Conservation (phyloP, 1,284 basidiomycete species). For the Singerocomus inundabilis region DNA sequence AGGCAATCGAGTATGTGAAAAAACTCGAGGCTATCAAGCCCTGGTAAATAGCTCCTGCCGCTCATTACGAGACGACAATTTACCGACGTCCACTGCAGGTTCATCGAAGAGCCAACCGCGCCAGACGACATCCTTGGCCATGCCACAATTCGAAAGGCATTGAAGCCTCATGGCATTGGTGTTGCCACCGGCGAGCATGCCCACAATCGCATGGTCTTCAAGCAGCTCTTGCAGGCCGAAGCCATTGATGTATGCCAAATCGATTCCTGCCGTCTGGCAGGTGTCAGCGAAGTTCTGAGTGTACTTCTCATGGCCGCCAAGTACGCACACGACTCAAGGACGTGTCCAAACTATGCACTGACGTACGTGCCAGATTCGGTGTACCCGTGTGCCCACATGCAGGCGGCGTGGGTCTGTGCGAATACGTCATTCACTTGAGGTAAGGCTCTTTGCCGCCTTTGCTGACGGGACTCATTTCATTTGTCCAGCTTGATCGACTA, state of each 20-base stretch:
- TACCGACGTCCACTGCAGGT: constrained; percentile 49
- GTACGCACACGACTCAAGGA: constrained; percentile 38
- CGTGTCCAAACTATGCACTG: constrained; percentile 8
- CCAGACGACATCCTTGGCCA: constrained; percentile 90
- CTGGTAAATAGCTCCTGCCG: constrained; percentile 55
- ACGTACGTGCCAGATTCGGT: constrained; percentile 55
- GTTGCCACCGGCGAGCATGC: constrained; percentile 97
- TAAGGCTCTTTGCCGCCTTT: constrained; percentile 25
- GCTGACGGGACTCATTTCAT: constrained; percentile 1
- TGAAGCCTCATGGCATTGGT: constrained; percentile 83
- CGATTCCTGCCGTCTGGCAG: constrained; percentile 90
- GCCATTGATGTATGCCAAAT: constrained; percentile 92
- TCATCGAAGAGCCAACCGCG: constrained; percentile 94
- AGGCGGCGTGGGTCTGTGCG: constrained; percentile 92
- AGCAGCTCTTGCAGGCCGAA: constrained; percentile 90
- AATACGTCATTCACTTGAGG: constrained; percentile 88
- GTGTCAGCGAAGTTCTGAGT: constrained; percentile 90
- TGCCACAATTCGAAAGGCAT: constrained; percentile 74
- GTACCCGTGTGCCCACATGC: constrained; percentile 93
- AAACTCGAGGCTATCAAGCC: constrained; percentile 80
- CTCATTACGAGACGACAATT: neutral
- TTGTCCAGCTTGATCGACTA: constrained; percentile 82
- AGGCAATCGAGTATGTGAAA: constrained; percentile 91
- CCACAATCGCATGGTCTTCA: constrained; percentile 96
- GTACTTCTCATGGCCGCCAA: constrained; percentile 96